These are phyloP conservation scores for Globisporangium heterothallicum DNA, from an alignment of 352 stramenopile genomes.

Conservation along the genomic window DNA sequence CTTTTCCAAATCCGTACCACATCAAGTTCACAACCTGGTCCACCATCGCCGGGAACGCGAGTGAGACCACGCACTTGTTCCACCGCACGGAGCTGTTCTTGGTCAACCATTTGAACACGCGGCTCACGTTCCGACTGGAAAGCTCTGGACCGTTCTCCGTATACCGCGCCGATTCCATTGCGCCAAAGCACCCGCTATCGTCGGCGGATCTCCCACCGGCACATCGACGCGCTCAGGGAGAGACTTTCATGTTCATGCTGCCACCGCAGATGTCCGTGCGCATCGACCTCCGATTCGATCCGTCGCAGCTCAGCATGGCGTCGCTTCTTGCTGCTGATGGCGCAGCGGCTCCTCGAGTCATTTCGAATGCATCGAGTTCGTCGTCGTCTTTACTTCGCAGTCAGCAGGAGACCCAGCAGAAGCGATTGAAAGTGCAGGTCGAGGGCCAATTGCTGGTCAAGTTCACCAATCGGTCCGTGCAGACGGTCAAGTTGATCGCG, in stretches of 20 bases:
- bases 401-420: slow-evolving; percentile 1
- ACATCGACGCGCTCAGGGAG: slow-evolving; percentile 49
- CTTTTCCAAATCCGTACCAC: slow-evolving; percentile 23
- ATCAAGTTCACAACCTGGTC: slow-evolving; percentile 78
- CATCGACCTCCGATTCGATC: slow-evolving; percentile 56
- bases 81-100: slow-evolving; percentile 51
- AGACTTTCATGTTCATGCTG: slow-evolving; percentile 67
- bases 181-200: slow-evolving; percentile 55
- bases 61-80: slow-evolving; percentile 27
- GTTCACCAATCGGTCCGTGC: slow-evolving; percentile 61
- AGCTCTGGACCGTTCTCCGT: slow-evolving; percentile 57
- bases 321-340: not conserved
- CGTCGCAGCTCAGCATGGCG: slow-evolving; percentile 11
- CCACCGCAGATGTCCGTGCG: slow-evolving; percentile 63
- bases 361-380: not conserved
- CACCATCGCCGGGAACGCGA: slow-evolving; percentile 25
- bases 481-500: slow-evolving; percentile 44
- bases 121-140: slow-evolving; percentile 68
- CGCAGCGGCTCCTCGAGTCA: not conserved
- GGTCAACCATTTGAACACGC: slow-evolving; percentile 50
- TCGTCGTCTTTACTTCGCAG: not conserved
- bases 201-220: slow-evolving; percentile 41
- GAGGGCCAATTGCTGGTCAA: slow-evolving; percentile 55
- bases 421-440: slow-evolving; percentile 21
- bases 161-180: slow-evolving; percentile 53